Evolutionary conservation across 106 monocot genomes (phyloP).

Genomic region (Dioscorea zingiberensis): DNA sequence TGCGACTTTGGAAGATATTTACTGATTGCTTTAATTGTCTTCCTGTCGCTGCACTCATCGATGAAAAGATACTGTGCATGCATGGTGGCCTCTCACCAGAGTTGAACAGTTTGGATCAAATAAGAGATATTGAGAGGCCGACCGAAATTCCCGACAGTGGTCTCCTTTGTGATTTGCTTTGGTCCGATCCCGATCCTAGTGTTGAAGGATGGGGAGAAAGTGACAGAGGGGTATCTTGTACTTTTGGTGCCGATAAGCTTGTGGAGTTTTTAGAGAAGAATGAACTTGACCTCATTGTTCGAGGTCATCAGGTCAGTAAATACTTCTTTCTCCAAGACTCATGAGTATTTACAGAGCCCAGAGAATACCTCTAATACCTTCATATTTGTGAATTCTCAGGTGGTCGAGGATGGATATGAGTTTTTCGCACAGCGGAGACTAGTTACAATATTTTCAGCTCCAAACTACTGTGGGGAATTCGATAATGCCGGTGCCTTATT

Average conservation of each 20-base stretch:
- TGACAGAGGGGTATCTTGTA: constrained; percentile 67
- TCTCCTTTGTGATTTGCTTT: constrained; percentile 66
- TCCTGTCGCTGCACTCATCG: constrained; percentile 59
- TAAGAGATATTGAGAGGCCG: constrained; percentile 49
- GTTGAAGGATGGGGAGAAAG: constrained; percentile 55
- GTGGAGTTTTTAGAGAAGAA: constrained; percentile 55
- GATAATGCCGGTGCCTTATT: constrained; percentile 68
- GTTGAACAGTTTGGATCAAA: constrained; percentile 36
- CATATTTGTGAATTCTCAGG: constrained; percentile 16
- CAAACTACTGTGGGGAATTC: constrained; percentile 76
- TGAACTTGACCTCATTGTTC: constrained; percentile 59
- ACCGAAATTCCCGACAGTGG: constrained; percentile 61
- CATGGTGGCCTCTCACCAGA: constrained; percentile 75
- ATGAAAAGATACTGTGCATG: constrained; percentile 63
- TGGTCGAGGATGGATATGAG: constrained; percentile 75
- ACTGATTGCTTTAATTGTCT: constrained; percentile 72
- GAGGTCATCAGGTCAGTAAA: constrained; percentile 60
- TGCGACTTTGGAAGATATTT: constrained; percentile 71
- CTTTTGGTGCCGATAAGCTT: constrained; percentile 69
- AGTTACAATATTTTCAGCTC: constrained; percentile 81
- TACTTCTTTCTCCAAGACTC: not conserved
- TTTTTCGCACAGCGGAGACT: constrained; percentile 64
- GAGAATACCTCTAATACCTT: not conserved
- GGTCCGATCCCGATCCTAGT: constrained; percentile 62
- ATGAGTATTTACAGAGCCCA: not conserved